Conservation (phyloP, 306 rosid species). For the Aeschynomene evenia region DNA sequence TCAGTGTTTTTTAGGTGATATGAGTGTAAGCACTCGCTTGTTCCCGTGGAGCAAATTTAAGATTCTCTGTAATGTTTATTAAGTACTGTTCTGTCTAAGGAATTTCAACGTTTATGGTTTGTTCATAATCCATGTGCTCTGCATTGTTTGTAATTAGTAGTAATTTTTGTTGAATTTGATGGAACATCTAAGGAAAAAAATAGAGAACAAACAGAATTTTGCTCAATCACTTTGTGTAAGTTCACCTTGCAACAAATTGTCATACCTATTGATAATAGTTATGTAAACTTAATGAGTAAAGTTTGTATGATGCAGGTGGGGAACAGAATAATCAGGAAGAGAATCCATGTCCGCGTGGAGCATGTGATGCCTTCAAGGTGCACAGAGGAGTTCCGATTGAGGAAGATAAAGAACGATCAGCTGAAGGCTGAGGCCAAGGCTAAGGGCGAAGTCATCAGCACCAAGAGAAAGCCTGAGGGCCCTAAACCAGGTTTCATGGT, state of each 20-base stretch:
- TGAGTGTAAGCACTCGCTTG: background rate
- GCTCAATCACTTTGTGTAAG: background rate
- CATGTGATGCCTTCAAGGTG: constrained; percentile 89
- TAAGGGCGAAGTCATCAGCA: constrained; percentile 65
- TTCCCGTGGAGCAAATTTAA: background rate
- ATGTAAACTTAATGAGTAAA: background rate
- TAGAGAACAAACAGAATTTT: too few relatives aligned
- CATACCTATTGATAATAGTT: background rate
- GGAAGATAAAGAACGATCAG: constrained; percentile 73
- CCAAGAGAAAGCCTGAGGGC: constrained; percentile 87
- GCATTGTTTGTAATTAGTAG: background rate
- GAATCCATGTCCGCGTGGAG: constrained; percentile 93
- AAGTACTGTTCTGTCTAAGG: too few relatives aligned
- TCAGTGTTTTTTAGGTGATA: background rate
- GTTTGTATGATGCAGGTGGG: constrained; percentile 53
- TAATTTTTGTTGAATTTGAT: too few relatives aligned
- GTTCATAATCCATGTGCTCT: background rate
- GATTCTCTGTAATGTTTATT: too few relatives aligned
- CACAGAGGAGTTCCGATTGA: constrained; percentile 64
- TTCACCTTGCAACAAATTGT: too few relatives aligned
- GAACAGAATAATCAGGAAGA: constrained; percentile 70
- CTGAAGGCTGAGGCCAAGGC: constrained; percentile 87
- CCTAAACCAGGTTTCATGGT: constrained; percentile 98
- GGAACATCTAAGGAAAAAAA: background rate
- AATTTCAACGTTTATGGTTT: too few relatives aligned